Conservation (phyloP, 2,329 filamentous ascomycete species). For the Scytalidium sp. region DNA sequence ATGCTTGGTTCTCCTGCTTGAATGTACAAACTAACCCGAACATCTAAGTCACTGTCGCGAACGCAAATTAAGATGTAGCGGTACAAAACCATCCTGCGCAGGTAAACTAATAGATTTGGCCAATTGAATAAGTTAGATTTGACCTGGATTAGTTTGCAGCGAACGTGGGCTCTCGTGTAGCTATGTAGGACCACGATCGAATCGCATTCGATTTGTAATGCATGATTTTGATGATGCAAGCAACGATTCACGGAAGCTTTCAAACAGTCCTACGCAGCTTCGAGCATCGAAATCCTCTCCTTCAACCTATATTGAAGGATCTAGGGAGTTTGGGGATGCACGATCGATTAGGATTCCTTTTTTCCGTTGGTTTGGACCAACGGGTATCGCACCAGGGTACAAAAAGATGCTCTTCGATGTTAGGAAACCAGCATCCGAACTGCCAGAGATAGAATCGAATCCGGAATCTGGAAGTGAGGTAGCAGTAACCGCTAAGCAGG, state of each 20-base stretch:
- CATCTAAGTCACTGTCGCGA: neutral
- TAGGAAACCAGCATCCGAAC: neutral
- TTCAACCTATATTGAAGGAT: neutral
- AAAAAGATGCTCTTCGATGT: conserved; percentile 3
- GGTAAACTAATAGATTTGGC: neutral
- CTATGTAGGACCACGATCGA: neutral
- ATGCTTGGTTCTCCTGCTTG: too few relatives aligned
- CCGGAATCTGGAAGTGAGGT: neutral
- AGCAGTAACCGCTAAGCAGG: neutral
- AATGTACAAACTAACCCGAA: too few relatives aligned
- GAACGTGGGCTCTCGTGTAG: neutral
- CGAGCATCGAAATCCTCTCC: neutral
- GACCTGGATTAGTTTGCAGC: neutral
- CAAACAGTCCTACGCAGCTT: neutral
- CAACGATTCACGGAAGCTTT: neutral
- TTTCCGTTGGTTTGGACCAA: conserved; percentile 6
- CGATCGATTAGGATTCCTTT: conserved; percentile 1
- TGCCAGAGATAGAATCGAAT: neutral
- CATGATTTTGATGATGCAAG: neutral
- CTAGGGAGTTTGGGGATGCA: neutral
- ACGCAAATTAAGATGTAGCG: neutral
- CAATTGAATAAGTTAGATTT: neutral
- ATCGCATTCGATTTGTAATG: neutral
- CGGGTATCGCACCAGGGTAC: conserved; percentile 3
- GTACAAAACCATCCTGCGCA: neutral